phyloP scores from a whole-genome alignment of 2,329 filamentous ascomycete species.

The Fusarium palustre region DNA sequence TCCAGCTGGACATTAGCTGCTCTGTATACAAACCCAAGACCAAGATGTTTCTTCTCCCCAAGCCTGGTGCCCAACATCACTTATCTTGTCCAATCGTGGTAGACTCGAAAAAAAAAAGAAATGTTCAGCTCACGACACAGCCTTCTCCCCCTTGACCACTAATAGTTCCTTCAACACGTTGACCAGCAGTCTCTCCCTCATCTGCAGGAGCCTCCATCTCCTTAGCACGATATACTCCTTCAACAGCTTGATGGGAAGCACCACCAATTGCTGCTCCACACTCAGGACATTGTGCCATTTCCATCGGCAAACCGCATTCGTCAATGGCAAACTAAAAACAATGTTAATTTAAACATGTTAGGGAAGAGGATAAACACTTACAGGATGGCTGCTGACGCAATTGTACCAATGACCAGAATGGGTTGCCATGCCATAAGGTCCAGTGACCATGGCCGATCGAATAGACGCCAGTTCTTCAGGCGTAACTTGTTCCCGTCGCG shows the following conservation, averaged over 20 bases:
- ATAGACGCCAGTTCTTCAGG: constrained; percentile 57
- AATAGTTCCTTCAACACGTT: background rate
- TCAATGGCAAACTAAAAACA: constrained; percentile 68
- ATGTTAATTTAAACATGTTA: background rate
- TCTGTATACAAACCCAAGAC: background rate
- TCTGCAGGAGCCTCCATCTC: background rate
- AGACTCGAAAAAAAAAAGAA: background rate
- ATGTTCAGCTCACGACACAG: background rate
- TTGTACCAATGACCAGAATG: constrained; percentile 53
- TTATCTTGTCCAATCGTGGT: background rate
- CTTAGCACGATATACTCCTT: constrained; percentile 2
- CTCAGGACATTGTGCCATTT: constrained; percentile 70
- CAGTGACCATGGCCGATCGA: constrained; percentile 60
- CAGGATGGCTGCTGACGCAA: constrained; percentile 49
- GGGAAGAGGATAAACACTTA: constrained; percentile 11
- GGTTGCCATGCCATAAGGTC: constrained; percentile 53
- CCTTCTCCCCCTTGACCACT: background rate
- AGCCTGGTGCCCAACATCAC: background rate
- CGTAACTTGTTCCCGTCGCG: constrained; percentile 56
- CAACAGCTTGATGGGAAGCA: background rate
- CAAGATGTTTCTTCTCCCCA: background rate
- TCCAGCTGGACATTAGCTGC: background rate
- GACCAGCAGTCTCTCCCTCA: background rate
- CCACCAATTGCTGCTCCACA: constrained; percentile 59
- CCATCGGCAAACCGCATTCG: constrained; percentile 75